phyloP scores from a whole-genome alignment of 164 flowering plant genomes.

The Nymphaea thermarum region DNA sequence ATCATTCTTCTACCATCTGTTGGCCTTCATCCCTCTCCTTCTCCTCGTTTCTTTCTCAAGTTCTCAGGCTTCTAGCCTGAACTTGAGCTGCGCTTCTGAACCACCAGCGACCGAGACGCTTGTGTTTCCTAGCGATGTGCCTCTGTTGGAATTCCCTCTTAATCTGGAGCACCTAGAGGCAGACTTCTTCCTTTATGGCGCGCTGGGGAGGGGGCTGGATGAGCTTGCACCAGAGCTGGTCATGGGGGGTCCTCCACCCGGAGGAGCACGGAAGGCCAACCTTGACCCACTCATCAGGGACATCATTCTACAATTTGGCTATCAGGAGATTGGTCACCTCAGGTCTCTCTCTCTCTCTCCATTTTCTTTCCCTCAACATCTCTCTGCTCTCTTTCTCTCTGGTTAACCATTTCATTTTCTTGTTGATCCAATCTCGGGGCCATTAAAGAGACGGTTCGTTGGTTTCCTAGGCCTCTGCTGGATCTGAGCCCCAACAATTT shows the following conservation, averaged over 20 bases:
- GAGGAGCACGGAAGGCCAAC: conserved; percentile 5
- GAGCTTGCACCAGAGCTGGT: conserved; percentile 1
- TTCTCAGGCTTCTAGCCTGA: neutral
- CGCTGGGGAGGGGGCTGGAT: conserved; percentile 6
- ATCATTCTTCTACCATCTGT: neutral
- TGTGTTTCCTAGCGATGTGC: conserved; percentile 2
- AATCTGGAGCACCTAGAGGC: conserved; percentile 10
- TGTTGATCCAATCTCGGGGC: conserved; percentile 19
- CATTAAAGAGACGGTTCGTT: conserved; percentile 20
- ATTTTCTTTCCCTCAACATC: neutral
- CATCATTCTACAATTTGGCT: conserved; percentile 6
- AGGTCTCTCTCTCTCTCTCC: conserved; percentile 6
- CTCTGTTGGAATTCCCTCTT: conserved; percentile 5
- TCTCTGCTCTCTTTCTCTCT: neutral
- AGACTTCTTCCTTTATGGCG: conserved; percentile 9
- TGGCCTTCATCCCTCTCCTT: neutral
- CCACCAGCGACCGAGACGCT: neutral
- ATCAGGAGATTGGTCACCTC: conserved; percentile 10
- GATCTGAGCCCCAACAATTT: conserved; percentile 29
- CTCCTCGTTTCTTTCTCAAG: neutral
- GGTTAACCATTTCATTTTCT: neutral
- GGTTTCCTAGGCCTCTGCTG: conserved; percentile 41
- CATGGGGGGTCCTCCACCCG: conserved; percentile 8
- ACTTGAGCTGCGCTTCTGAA: neutral
- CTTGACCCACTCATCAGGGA: neutral